Conservation (phyloP, 257 asterid genomes). For the Fraxinus pennsylvanica region DNA sequence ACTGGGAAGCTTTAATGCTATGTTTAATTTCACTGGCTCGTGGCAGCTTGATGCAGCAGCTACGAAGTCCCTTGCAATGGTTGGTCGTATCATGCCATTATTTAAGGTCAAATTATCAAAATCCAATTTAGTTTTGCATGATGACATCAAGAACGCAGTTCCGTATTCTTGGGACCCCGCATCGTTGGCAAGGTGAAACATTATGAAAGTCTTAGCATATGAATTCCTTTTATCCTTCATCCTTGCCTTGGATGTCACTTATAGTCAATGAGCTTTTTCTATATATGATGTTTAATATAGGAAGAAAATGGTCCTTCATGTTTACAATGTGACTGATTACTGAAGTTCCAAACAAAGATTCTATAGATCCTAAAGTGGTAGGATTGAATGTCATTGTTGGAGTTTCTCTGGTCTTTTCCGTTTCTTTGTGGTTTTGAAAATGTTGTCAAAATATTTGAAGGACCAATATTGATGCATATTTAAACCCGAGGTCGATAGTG, state of each 20-base stretch:
- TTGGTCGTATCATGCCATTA: constrained; percentile 70
- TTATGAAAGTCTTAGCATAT: not conserved
- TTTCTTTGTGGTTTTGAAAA: no score
- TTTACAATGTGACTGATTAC: no score
- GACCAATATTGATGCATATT: no score
- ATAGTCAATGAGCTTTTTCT: no score
- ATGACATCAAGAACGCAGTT: constrained; percentile 81
- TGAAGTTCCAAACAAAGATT: no score
- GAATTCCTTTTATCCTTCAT: constrained; percentile 2
- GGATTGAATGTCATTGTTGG: no score
- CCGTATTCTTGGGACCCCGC: constrained; percentile 98
- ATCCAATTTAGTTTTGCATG: constrained; percentile 50
- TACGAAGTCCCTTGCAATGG: constrained; percentile 91
- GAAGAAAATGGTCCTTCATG: no score
- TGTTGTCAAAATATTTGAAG: no score
- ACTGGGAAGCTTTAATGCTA: constrained; percentile 93
- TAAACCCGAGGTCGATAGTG: no score
- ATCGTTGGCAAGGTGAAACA: constrained; percentile 80
- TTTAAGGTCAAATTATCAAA: constrained; percentile 54
- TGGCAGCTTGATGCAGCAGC: constrained; percentile 89
- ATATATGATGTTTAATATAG: no score
- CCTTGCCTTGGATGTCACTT: constrained; percentile 1
- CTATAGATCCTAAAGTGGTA: no score
- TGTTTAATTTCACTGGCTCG: constrained; percentile 97
- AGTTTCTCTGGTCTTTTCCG: no score